Conservation (phyloP, 257 asterid species). For the Plantago major region DNA sequence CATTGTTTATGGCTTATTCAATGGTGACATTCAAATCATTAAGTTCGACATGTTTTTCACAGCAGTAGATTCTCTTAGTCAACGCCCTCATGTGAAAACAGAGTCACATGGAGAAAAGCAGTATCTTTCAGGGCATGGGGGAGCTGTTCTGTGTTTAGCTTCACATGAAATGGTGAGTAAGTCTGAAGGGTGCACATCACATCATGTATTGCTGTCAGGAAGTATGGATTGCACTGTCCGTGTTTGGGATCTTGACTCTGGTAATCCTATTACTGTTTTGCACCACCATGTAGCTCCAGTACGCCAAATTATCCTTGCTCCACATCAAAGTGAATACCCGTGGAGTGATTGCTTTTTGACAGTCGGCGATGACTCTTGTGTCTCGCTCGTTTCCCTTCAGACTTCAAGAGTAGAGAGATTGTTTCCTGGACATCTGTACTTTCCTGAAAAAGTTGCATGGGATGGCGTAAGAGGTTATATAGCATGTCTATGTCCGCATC, state of each 20-base stretch:
- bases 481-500: constrained; percentile 81
- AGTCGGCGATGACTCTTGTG: constrained; percentile 74
- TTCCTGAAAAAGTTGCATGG: constrained; percentile 85
- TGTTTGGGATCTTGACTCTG: constrained; percentile 88
- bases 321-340: constrained; percentile 54
- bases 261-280: constrained; percentile 54
- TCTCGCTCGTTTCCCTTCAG: constrained; percentile 78
- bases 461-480: constrained; percentile 80
- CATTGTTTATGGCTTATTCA: constrained; percentile 78
- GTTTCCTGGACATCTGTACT: constrained; percentile 82
- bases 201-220: constrained; percentile 81
- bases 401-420: constrained; percentile 84
- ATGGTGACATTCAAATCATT: constrained; percentile 71
- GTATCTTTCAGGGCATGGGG: constrained; percentile 70
- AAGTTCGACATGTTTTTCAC: constrained; percentile 58
- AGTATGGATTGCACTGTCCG: constrained; percentile 91
- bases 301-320: constrained; percentile 83
- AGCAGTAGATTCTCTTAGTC: constrained; percentile 35
- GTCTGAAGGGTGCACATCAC: constrained; percentile 40
- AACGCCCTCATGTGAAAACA: constrained; percentile 28
- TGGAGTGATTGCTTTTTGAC: constrained; percentile 91
- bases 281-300: constrained; percentile 96
- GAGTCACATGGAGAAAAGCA: constrained; percentile 37
- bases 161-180: constrained; percentile 57
- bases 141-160: constrained; percentile 91